Conservation (phyloP, 192 early-diverging fungal genomes). For the Piromyces sp. region DNA sequence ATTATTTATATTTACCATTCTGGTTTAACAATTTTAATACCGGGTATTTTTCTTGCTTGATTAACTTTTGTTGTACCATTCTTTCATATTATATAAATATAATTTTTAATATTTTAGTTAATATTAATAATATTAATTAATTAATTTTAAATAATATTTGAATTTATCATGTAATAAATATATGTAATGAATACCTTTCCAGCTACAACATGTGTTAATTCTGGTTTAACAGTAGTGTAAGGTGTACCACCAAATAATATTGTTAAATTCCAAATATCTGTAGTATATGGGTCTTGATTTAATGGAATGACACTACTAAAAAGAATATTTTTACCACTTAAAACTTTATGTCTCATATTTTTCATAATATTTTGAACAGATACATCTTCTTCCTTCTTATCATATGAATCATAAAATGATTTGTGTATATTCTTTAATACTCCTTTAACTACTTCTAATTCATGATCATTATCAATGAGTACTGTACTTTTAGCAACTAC, state of each 20-base stretch:
- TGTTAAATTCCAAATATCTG: conserved; percentile 71
- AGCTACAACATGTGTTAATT: conserved; percentile 78
- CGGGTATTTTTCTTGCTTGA: conserved; percentile 21
- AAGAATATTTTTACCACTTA: conserved; percentile 48
- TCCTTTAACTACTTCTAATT: conserved; percentile 15
- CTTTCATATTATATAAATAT: conserved; percentile 6
- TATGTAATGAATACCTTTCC: conserved; percentile 32
- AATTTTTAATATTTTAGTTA: too few species aligned
- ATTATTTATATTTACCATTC: conserved; percentile 14
- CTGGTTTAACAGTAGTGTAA: conserved; percentile 28
- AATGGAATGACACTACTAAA: conserved; percentile 73
- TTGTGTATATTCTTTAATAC: background rate
- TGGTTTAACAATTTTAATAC: background rate
- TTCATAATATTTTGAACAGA: conserved; percentile 30
- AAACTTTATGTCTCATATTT: conserved; percentile 33
- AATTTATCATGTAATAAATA: background rate
- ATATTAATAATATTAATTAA: too few species aligned
- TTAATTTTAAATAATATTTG: background rate
- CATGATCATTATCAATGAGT: background rate
- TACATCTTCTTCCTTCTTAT: background rate
- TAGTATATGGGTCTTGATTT: conserved; percentile 18
- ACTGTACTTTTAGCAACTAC: conserved; percentile 8
- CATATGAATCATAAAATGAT: conserved; percentile 7
- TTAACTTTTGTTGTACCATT: conserved; percentile 59
- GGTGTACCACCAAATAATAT: conserved; percentile 67